Conservation (phyloP, 345 rosid genomes). For the Cardamine resedifolia region DNA sequence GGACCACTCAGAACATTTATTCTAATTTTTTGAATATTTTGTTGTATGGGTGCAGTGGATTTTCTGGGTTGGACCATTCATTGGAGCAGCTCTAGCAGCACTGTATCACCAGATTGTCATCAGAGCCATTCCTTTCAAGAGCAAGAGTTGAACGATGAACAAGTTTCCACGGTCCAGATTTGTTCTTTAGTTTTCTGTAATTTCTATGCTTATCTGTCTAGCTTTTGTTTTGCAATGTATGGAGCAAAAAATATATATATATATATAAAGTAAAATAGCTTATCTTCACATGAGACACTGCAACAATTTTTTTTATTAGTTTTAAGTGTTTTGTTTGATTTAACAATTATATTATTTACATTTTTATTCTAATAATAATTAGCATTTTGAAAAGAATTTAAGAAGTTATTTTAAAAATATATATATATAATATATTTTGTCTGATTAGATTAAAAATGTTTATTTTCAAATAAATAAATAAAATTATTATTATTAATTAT, state of each 20-base stretch:
- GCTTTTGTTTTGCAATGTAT: conserved; percentile 22
- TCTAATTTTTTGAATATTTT: not conserved
- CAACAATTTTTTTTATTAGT: no score
- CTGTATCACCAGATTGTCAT: conserved; percentile 49
- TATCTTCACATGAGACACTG: no score
- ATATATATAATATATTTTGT: no score
- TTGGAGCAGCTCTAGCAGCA: conserved; percentile 55
- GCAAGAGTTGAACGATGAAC: conserved; percentile 29
- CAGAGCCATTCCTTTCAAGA: conserved; percentile 53
- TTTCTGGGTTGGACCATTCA: conserved; percentile 60
- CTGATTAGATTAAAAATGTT: no score
- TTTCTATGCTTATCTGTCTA: conserved; percentile 10
- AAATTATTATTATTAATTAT: no score
- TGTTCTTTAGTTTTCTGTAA: conserved; percentile 10
- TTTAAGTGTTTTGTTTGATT: no score
- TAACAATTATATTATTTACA: no score
- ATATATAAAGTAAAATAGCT: no score
- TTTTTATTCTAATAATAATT: no score
- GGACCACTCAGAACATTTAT: not conserved
- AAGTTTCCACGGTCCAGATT: not conserved
- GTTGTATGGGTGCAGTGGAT: conserved; percentile 46
- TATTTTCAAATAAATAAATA: no score
- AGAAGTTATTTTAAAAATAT: no score
- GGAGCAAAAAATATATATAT: not conserved
- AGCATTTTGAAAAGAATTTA: no score